Base-by-base conservation (phyloP, 2,329 filamentous ascomycete species). In the Ceratocystiopsis sp. region DNA sequence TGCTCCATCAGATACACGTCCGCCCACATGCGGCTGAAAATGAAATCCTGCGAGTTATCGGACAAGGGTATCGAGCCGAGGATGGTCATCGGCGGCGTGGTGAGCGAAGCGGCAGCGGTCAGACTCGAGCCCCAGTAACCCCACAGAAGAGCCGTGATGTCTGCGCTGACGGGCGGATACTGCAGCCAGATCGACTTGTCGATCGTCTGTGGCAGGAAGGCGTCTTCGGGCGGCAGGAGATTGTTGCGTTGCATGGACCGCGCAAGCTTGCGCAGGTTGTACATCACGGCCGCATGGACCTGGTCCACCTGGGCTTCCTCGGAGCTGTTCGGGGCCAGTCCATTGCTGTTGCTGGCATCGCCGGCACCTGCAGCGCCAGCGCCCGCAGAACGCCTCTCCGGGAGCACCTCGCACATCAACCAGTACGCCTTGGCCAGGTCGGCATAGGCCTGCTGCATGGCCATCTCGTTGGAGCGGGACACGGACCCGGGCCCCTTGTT, bases 391-490 rank as follows among this genome's bases (percentile, higher is more conserved):
- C 6, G 55, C 4, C 72, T 58, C 45, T 74, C 68, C 2, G 69
- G 66, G 8, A 75, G 59, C 1, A 68, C 61, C 41, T 71, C 61
- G 41, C 73, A 67, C 19, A 62, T 68, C n/a, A 94, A 74, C 86
- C 87, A 95, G 57, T 84, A 80, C 0, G 78, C 71, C 58, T 94
- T 95, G 19, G 84, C 79, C 41, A 95, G 65, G 58, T 94, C 84
- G 2, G 89, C 72, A 53, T 93, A 86, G 1, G 84, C 80, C 59
- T 94, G 87, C 45, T 82, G 78, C 50, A 71, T 66, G 48, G 73
- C 58, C 49, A 71, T 63, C 49, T 74, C 65, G 49, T 66, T 69
- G 52, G 69, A 62, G 55, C 68, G 64, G 2, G 45, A 37, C 8
- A 41, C 15, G 1, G 46, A 15, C 17, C 50, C 74, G 64, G 10